These are phyloP conservation scores for Botrytis pseudocinerea DNA, from an alignment of 2,329 filamentous ascomycete genomes.

Conservation along the genomic window DNA sequence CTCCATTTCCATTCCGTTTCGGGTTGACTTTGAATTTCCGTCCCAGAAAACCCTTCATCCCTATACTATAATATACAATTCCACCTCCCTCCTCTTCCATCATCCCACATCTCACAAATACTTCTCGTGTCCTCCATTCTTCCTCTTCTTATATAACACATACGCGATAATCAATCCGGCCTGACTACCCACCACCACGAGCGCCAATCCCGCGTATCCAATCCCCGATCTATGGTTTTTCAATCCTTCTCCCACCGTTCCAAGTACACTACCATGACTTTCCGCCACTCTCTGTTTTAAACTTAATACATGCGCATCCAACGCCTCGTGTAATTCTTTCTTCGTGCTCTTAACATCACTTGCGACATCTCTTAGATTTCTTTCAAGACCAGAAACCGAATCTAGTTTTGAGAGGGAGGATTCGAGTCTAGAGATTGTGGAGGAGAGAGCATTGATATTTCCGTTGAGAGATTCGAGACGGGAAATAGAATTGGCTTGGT, in stretches of 20 bases:
- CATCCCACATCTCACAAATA: constrained; percentile 33
- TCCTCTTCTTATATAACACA: constrained; percentile 40
- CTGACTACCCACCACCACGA: constrained; percentile 37
- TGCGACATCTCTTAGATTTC: constrained; percentile 55
- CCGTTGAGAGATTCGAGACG: constrained; percentile 28
- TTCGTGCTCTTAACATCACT: constrained; percentile 60
- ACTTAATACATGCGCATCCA: constrained; percentile 33
- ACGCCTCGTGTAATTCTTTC: constrained; percentile 46
- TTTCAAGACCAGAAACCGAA: constrained; percentile 49
- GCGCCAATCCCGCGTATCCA: constrained; percentile 23
- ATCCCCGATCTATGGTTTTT: constrained; percentile 17
- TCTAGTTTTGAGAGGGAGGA: constrained; percentile 46
- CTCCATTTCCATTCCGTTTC: neutral
- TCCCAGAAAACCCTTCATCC: neutral
- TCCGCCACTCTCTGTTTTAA: constrained; percentile 33
- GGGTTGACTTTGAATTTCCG: neutral
- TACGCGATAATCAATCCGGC: constrained; percentile 34
- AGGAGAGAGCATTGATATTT: constrained; percentile 21
- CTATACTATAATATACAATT: neutral
- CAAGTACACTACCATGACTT: constrained; percentile 31
- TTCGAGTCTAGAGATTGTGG: constrained; percentile 28
- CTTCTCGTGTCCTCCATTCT: constrained; percentile 37
- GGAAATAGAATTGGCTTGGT: constrained; percentile 54
- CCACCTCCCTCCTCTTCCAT: neutral
- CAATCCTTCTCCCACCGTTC: constrained; percentile 25